These are phyloP conservation scores for Ophiostoma fasciatum DNA, from an alignment of 2,329 filamentous ascomycete genomes.

Conservation along the genomic window DNA sequence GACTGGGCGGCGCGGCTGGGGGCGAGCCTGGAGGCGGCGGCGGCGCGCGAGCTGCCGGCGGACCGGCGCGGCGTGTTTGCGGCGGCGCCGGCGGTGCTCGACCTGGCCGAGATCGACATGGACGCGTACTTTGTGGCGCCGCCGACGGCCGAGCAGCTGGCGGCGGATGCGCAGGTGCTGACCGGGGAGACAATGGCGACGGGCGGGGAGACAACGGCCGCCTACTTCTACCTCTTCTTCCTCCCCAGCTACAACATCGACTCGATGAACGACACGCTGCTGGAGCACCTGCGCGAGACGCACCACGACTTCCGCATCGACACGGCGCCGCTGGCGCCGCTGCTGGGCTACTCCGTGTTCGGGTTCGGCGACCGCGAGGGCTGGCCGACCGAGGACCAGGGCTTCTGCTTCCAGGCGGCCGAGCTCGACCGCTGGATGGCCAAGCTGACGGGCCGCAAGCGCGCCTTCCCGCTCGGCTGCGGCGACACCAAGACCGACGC, in stretches of 20 bases:
- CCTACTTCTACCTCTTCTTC: constrained; percentile 70
- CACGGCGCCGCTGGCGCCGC: constrained; percentile 59
- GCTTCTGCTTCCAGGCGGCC: constrained; percentile 85
- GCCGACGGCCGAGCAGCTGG: constrained; percentile 38
- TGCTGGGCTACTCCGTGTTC: constrained; percentile 86
- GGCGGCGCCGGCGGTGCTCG: constrained; percentile 49
- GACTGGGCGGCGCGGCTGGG: constrained; percentile 44
- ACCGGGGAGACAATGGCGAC: background rate
- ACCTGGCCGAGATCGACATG: constrained; percentile 76
- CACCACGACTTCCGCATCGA: constrained; percentile 93
- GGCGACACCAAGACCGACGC: constrained; percentile 66
- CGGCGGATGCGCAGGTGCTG: constrained; percentile 58
- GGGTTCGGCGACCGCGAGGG: constrained; percentile 83
- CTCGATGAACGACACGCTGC: constrained; percentile 73
- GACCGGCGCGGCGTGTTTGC: constrained; percentile 20
- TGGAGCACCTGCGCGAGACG: constrained; percentile 78
- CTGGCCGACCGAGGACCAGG: constrained; percentile 82
- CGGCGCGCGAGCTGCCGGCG: background rate
- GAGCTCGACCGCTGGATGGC: constrained; percentile 94
- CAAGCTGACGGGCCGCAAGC: constrained; percentile 73
- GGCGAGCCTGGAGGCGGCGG: constrained; percentile 23
- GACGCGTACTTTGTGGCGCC: constrained; percentile 81
- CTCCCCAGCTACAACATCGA: constrained; percentile 93
- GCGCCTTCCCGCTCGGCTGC: constrained; percentile 79
- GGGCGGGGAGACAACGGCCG: constrained; percentile 27